Evolutionary conservation across 371 early-diverging fungal species (phyloP), one percentile per base, ranked within the genome.

Genomic region (Syncephalastrum sp.): DNA sequence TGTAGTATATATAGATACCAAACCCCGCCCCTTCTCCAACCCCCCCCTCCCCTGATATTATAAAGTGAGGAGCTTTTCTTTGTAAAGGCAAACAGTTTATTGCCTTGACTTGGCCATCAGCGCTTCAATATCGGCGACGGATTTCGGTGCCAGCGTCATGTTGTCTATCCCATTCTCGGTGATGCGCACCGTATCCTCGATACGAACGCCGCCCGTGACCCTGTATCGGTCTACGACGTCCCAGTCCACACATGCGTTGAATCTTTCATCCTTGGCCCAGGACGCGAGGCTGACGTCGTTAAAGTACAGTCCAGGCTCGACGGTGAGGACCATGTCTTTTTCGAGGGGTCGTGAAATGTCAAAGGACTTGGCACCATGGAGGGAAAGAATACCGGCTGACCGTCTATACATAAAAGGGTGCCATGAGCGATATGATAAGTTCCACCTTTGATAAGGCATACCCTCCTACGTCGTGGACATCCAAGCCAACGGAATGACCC

Each of bases 401-500:
- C 21, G 38, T 47, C 55, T 47, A 14, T 55, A 27, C 7, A 27
- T 3, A 27, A 27, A 27, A 27, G 25, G 42, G 0, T 42, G 41
- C 13, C 43, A 53, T 53, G 43, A 17, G 17, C 16, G 8, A 33
- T 33, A 33, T n/a, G 21, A 16, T 3, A 44, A 3, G 7, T 17
- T 23, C 43, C 8, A 50, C 49, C 0, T 5, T 14, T 1, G 12
- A 19, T 21, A 24, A 25, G 5, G 14, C 61, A 68, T 93, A 94
- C 47, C 96, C 94, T 25, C 90, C 94, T 47, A 88, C 89, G 68
- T 96, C 96, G 64, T 96, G 96, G 3, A 86, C 87, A 69, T 91
- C 89, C 54, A 91, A 73, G 33, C 90, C 91, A 33, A 89, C 83
- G 29, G 83, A 81, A 57, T 85, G 79, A 55, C 91, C 82, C 5